Base-by-base conservation (phyloP, 306 rosid species). In the Vachellia pachyceras region DNA sequence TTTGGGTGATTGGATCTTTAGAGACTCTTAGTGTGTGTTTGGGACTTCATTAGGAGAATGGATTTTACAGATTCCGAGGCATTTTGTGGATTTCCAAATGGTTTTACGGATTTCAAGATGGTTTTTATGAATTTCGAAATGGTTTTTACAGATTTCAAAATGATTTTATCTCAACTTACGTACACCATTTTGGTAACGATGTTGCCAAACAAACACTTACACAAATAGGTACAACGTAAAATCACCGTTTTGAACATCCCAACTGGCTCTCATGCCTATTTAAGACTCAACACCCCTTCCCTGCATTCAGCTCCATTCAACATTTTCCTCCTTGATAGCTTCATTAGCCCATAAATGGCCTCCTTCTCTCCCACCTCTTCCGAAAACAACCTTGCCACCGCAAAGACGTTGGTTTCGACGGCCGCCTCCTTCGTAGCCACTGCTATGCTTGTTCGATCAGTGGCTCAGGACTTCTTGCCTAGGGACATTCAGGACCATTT, bases 391-490 rank as follows among this genome's bases (percentile, higher is more conserved):
- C 72, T 90, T 3, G 84, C 90, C 10, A 82, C 92, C 0, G 94
- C 94, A 61, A 94, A 90, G 81, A 58, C 88, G 0, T 11, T 89
- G 17, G 76, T 92, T 37, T 76, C 98, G 0, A 57, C 87, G 0
- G 96, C 86, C 0, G 95, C 92, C 49, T 87, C 98, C 5, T 49
- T 87, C 6, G 89, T 92, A 3, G 90, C 91, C 77, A 88, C 98
- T 4, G 74, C 84, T 37, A 72, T 94, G 89, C 33, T 92, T 0
- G 71, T 76, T 73, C 88, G 93, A 6, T 84, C 96, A 1, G 40
- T 94, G 5, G 88, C 85, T 37, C 79, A 60, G 29, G 94, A 94
- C 9, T 66, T 92, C 39, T 13, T 92, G n/a, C 98, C 96, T 0
- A 20, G 15, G 10, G 89, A 90, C 9, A 10, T 94, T 55, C 85